Base-by-base conservation (phyloP, 345 rosid species). In the Schrenkiella parvula region DNA sequence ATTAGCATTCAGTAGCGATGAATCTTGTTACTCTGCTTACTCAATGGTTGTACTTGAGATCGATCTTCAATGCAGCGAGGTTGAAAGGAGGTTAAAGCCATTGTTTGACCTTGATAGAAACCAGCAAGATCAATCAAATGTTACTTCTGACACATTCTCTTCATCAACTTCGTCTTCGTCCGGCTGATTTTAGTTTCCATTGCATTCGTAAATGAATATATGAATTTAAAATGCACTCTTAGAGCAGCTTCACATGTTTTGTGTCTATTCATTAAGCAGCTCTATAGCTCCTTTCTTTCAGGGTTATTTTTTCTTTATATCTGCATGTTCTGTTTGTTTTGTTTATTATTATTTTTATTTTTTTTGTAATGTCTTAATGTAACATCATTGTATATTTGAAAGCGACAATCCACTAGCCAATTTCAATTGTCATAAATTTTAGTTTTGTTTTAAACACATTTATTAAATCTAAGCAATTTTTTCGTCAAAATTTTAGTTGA, bases 1-100 rank as follows among this genome's bases (percentile, higher is more conserved):
- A 55, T 72, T 95, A 58, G 96, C 99, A 63, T 95, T 95, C 82
- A 80, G 85, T 71, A 88, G 85, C 46, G 93, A 91, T 14, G 87
- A 81, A 58, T 83, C 91, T 17, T 91, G 98, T 86, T 78, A 82
- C 75, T 64, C 77, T 37, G 97, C 95, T 47, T 72, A 74, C 39
- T 80, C 86, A 25, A 91, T 93, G 97, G 81, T 84, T 72, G 59
- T 66, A 3, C 78, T 78, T 34, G 97, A 93, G 88, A 75, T 78
- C 3, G 80, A 81, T 74, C 73, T 73, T 51, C 98, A 84, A 78
- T 79, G 84, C 80, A 75, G 55, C 0, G 96, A 89, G 77, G 91
- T 86, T 12, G 87, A 85, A 78, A 87, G 91, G 82, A 80, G 89
- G 70, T 75, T 93, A 54, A 79, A 77, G 71, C 88, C 91, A 50